Base-by-base conservation (phyloP, 495 filamentous ascomycete genomes). In the Podospora australis region DNA sequence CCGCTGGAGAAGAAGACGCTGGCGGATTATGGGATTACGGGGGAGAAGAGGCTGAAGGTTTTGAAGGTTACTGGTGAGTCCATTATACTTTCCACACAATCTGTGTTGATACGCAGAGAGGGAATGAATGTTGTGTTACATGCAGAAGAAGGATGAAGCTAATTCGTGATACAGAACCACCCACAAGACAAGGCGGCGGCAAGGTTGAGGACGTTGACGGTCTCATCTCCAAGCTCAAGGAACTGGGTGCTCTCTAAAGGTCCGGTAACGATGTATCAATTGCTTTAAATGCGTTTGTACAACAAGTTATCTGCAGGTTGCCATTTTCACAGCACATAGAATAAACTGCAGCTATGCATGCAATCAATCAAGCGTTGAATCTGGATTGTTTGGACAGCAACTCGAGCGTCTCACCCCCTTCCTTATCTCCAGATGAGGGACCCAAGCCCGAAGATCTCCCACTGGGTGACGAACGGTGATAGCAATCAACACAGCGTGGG, bases 161-260 rank as follows among this genome's bases (percentile, higher is more conserved):
- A 26, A 23, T 22, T 48, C 29, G 39, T 13, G 13, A 2, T 45
- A 26, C 57, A 87, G 92, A 97, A 74, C 92, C 92, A 44, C 80
- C 89, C 23, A 71, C 87, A 39, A 78, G 92, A 66, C 79, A 96
- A 71, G 92, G 94, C 32, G 92, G 92, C 56, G 88, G 88, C 51
- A 97, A 95, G 78, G 94, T 97, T 25, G 88, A 92, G 61, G 85
- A 95, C 78, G 94, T 98, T 26, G 90, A 95, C 68, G 90, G 91
- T 6, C 74, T 98, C 67, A 82, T 98, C 56, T 69, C 75, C 10
- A 95, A 88, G 78, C 69, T 98, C 66, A 98, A 96, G 78, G 92
- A 97, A 69, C 71, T 98, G 51, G 92, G 92, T 48, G 94, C 90
- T 47, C 70, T 98, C 65, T 96, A 79, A 16, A 77, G 54, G 22